phyloP scores from a whole-genome alignment of 176 grass and related monocot species.

The Saccharum spontaneum region DNA sequence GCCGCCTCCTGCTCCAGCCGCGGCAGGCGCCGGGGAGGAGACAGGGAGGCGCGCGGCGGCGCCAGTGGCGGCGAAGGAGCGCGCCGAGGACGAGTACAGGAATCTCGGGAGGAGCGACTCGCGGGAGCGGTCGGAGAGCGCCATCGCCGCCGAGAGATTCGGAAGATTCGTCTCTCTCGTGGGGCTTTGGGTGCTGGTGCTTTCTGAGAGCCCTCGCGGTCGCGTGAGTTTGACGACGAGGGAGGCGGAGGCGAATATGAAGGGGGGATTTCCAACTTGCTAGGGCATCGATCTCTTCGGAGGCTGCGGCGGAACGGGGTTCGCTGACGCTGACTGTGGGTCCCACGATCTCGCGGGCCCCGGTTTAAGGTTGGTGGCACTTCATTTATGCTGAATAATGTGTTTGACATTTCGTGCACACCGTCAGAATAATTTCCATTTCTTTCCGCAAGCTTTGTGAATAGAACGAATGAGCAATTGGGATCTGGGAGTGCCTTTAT shows the following conservation, averaged over 20 bases:
- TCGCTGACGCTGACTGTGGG: constrained; percentile 16
- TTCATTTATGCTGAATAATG: neutral
- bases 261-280: constrained; percentile 5
- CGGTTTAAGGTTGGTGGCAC: neutral
- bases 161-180: constrained; percentile 29
- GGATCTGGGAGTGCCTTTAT: no score
- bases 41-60: constrained; percentile 36
- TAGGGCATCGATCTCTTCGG: constrained; percentile 32
- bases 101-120: constrained; percentile 80
- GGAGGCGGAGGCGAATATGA: constrained; percentile 30
- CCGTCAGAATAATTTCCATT: no score
- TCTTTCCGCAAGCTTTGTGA: no score
- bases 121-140: constrained; percentile 67
- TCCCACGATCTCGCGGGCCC: neutral
- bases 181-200: neutral
- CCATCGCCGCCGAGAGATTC: constrained; percentile 64
- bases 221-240: constrained; percentile 30
- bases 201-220: constrained; percentile 29
- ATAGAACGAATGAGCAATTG: no score
- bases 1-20: neutral
- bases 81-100: constrained; percentile 66
- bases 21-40: neutral
- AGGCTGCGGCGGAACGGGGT: neutral
- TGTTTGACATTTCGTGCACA: neutral
- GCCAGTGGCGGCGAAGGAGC: constrained; percentile 31